A percentile compares a stretch with the other conserved stretches of the same genome.
Evolutionary conservation across 2,329 filamentous ascomycete species (phyloP).

Genomic region (Aspergillus ochraceoroseus): DNA sequence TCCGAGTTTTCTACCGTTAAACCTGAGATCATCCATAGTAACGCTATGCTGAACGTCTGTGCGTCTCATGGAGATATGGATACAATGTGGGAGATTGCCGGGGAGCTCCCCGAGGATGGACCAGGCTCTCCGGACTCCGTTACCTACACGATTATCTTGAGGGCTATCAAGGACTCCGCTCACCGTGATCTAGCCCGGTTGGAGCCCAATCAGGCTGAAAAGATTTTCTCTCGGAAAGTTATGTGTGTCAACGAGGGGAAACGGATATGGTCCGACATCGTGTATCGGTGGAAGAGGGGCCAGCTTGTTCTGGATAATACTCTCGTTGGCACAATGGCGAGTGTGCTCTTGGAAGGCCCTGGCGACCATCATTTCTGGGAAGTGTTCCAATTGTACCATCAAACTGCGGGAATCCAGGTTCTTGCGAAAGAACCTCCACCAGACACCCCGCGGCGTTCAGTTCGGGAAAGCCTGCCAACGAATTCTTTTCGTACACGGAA

Average conservation of each 20-base stretch:
- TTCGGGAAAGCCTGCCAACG: not conserved
- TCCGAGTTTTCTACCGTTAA: slow-evolving; percentile 59
- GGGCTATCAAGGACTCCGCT: slow-evolving; percentile 59
- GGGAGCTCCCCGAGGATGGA: slow-evolving; percentile 62
- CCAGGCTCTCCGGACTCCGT: slow-evolving; percentile 59
- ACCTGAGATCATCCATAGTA: slow-evolving; percentile 76
- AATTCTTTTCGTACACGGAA: not conserved
- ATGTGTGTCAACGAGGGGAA: slow-evolving; percentile 61
- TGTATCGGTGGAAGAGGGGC: slow-evolving; percentile 68
- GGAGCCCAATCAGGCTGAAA: slow-evolving; percentile 28
- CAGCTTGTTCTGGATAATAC: slow-evolving; percentile 69
- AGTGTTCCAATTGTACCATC: slow-evolving; percentile 69
- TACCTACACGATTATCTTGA: slow-evolving; percentile 80
- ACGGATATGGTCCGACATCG: slow-evolving; percentile 73
- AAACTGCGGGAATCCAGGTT: slow-evolving; percentile 69
- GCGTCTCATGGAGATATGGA: slow-evolving; percentile 70
- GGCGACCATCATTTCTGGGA: slow-evolving; percentile 61
- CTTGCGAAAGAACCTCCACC: slow-evolving; percentile 25
- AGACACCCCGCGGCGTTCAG: not conserved
- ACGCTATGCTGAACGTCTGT: slow-evolving; percentile 81
- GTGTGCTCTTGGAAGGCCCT: slow-evolving; percentile 63
- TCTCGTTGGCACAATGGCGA: slow-evolving; percentile 75
- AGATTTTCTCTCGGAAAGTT: slow-evolving; percentile 26
- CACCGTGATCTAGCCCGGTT: slow-evolving; percentile 30
- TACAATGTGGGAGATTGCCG: slow-evolving; percentile 69